Base-by-base conservation (phyloP, 2,329 filamentous ascomycete genomes). In the Hypoxylon sp. region DNA sequence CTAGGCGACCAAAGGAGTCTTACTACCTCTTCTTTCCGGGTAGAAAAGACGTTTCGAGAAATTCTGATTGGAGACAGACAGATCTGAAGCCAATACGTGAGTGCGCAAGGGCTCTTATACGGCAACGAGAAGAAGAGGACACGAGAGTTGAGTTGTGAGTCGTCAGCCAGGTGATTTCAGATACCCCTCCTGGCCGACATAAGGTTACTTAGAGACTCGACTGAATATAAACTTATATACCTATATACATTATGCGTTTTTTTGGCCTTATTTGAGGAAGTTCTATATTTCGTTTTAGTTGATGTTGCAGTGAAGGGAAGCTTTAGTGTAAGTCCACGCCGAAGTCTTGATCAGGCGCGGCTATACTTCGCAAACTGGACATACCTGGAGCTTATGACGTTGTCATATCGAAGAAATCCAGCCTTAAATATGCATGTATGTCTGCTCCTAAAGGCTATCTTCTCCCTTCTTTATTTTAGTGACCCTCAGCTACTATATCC, bases 131-230 rank as follows among this genome's bases (percentile, higher is more conserved):
- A 65, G 53, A 46, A 60, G 41, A 34, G 52, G 32, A 57, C n/a
- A 19, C 41, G 32, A 58, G 56, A 46, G 51, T 57, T 41, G 63
- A 58, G 46, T 61, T 52, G 53, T 61, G 53, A 59, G 56, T 61
- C 30, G 71, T 70, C 63, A 66, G 67, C 70, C 71, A 73, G 73
- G 73, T 74, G 67, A 74, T 75, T 72, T 65, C 65, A 74, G 72
- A 75, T 75, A 75, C 74, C 72, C 74, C 70, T 67, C 67, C 73
- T 72, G 53, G 67, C 70, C 67, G 71, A 63, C 59, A 62, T 25
- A 51, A 60, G 59, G 60, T 56, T 57, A 43, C 58, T 58, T 62
- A 60, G 65, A 65, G 51, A 67, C 68, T 63, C 57, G 48, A 68
- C 55, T 56, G 51, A 70, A 71, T 71, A 68, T 55, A 66, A 60